Conservation (phyloP, 163 green algal genomes). For the Trebouxiophyceae sp. region DNA sequence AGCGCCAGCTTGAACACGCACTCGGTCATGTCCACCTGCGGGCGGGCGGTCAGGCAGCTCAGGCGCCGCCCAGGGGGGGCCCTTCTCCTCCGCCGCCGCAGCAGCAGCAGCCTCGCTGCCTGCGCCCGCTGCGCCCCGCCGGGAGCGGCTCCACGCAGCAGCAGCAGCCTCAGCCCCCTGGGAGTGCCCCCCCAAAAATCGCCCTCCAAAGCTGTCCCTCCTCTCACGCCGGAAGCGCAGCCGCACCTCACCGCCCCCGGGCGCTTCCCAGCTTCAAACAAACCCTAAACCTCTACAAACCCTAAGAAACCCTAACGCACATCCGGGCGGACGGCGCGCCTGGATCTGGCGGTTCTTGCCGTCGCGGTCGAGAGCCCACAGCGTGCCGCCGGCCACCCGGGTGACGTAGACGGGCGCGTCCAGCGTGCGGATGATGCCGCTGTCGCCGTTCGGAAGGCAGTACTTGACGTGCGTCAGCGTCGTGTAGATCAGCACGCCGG, state of each 20-base stretch:
- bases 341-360: constrained; percentile 86
- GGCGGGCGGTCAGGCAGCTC: no score
- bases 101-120: neutral
- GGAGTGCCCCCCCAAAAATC: no score
- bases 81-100: no score
- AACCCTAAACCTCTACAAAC: no score
- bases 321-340: no score
- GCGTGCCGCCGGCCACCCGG: constrained; percentile 50
- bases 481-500: constrained; percentile 95
- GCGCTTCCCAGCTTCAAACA: no score
- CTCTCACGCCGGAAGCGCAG: no score
- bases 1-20: constrained; percentile 99
- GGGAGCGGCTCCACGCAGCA: neutral
- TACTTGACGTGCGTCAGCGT: constrained; percentile 99
- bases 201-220: no score
- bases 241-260: no score
- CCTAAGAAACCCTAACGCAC: no score
- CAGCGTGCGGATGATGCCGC: constrained; percentile 96
- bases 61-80: no score
- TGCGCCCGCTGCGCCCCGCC: neutral
- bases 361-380: constrained; percentile 93
- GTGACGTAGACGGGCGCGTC: constrained; percentile 97
- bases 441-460: constrained; percentile 96
- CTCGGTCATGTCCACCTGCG: constrained; percentile 88
- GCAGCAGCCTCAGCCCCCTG: no score